Base-by-base conservation (phyloP, 2,329 filamentous ascomycete genomes). In the Biscogniauxia marginata region DNA sequence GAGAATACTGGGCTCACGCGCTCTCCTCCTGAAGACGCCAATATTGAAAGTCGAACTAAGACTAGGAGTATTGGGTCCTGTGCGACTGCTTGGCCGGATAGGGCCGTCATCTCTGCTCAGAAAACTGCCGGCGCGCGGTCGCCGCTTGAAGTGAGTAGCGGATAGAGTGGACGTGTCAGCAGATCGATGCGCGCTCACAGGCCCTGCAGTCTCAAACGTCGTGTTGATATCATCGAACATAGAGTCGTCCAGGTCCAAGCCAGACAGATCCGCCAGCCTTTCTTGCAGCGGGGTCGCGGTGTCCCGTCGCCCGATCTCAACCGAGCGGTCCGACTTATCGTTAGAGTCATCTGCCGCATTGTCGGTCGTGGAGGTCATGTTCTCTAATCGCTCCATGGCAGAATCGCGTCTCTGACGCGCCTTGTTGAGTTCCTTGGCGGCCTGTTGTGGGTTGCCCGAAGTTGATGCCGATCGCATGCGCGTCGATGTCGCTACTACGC, bases 1-100 rank as follows among this genome's bases (percentile, higher is more conserved):
- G 45, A 87, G 69, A 53, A 87, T 86, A 68, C 84, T 87, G 2
- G 83, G 84, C 67, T 87, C 83, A 47, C 84, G 75, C 18, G 76
- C 75, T 46, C 84, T 78, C 43, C 84, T 75, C 66, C 77, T 80
- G 69, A 87, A 87, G 4, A 77, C 71, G 13, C 82, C 83, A 50
- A 86, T 78, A 56, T 82, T 86, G 63, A 76, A 70, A 11, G 71
- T 72, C 11, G 74, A 74, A 55, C 72, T 68, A 21, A 69, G 55
- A 24, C 57, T 66, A 49, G 70, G 69, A 3, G 70, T 72, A 48
- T 66, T 71, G 43, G 66, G 63, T 5, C 70, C 70, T 5, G 67
- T 56, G 45, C 70, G 69, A 55, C 70, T 72, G 53, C 67, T 69
- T 16, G 70, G 70, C 25, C 70, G 63, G 49, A 71, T 67, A 3